Base-by-base conservation (phyloP, 495 filamentous ascomycete species). In the Hyaloscypha bicolor region DNA sequence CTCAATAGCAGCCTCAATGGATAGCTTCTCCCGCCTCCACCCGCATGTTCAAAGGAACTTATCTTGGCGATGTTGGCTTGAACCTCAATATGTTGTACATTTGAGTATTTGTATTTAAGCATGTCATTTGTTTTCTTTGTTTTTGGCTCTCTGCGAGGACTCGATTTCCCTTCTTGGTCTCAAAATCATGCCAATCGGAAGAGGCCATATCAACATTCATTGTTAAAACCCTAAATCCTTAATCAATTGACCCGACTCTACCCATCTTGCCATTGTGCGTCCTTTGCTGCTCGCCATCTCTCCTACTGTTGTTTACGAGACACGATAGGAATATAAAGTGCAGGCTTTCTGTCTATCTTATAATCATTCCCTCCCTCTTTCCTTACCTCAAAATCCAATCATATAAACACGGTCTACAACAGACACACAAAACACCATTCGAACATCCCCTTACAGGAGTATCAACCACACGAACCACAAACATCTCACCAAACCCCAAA, bases 141-240 rank as follows among this genome's bases (percentile, higher is more conserved):
- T 29, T 32, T 29, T 3, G 8, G 6, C 22, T 32, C 53, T 32
- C 4, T 11, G 53, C 6, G 11, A 37, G 19, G 29, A 29, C 55
- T 29, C 25, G 0, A 33, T 55, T 29, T 45, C 60, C 39, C 31
- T 51, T 67, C 48, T 52, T 64, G 59, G 14, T 55, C 30, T 59
- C 62, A 69, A 63, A 60, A 69, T 55, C 25, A 56, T 53, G 55
- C 52, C 62, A 57, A 61, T 52, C 55, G 37, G 64, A 67, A 58
- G 42, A 53, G 11, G 30, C 51, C 57, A 55, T 5, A 55, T 16
- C 21, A 56, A 56, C 8, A 30, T 14, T 14, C 9, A 8, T 56
- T 56, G 22, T 30, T 56, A 9, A 29, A 25, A 3, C 1, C 16
- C 9, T n/a, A n/a, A 1, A 48, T 48, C 42, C 11, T 48, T 48